Percentiles rank a stretch among this genome's conserved stretches.
Evolutionary conservation across 768 basidiomycete species (phyloP).

Genomic region (Gloeopeniophorella convolvens): DNA sequence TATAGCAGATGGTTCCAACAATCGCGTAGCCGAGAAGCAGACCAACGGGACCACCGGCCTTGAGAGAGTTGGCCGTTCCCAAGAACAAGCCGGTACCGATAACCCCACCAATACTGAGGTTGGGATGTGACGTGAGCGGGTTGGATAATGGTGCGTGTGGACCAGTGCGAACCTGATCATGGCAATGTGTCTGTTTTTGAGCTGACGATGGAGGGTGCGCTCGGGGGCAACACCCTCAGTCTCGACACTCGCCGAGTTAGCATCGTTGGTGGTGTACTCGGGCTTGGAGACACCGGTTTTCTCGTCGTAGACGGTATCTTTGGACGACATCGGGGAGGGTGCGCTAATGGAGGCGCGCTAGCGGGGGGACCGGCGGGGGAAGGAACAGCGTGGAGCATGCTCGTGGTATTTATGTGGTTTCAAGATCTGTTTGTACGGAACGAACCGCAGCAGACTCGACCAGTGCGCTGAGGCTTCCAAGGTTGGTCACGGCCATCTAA

Average conservation of each 20-base stretch:
- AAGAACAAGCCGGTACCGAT: conserved; percentile 34
- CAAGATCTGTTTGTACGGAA: not conserved
- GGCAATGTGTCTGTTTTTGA: conserved; percentile 63
- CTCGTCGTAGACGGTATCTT: conserved; percentile 11
- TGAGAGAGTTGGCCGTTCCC: conserved; percentile 44
- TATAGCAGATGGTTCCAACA: conserved; percentile 63
- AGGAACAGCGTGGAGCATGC: not conserved
- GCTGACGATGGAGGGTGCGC: conserved; percentile 24
- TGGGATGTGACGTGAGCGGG: conserved; percentile 5
- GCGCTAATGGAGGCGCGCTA: conserved; percentile 21
- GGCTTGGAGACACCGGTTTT: not conserved
- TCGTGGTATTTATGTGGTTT: not conserved
- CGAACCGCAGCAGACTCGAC: not conserved
- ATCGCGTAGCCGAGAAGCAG: conserved; percentile 62
- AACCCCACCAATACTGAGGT: conserved; percentile 32
- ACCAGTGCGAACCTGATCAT: conserved; percentile 58
- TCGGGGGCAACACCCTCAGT: not conserved
- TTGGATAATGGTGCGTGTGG: not conserved
- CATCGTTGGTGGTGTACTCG: not conserved
- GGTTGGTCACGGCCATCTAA: not conserved
- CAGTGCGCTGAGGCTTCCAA: too few relatives aligned
- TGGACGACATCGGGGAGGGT: conserved; percentile 22
- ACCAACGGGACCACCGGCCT: conserved; percentile 66
- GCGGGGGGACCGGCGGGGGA: conserved; percentile 1
- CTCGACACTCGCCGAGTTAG: not conserved